Evolutionary conservation across 176 grass and related monocot species (phyloP), one percentile per base, ranked within the genome.

Genomic region (Elymus sibiricus): DNA sequence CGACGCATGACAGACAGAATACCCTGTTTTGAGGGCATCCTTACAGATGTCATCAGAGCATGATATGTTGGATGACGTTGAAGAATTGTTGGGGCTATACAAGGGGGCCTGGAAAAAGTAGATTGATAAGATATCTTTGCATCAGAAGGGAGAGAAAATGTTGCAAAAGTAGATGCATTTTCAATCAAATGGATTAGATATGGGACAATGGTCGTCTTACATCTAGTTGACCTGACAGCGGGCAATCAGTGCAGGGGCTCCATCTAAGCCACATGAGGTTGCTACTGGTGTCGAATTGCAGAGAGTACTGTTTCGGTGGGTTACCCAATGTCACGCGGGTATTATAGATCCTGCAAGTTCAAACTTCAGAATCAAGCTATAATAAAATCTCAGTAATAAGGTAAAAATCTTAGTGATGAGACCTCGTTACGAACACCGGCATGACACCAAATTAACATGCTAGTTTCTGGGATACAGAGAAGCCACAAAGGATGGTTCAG

Each of bases 21-120:
- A 85, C 38, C 95, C 93, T 78, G 79, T 88, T 86, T 90, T 83
- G 34, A 93, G 82, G 60, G 92, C 95, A 65, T 87, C 39, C 55
- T 87, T 88, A 64, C 95, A 98, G 73, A 69, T 83, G 81, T 98
- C 82, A 84, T 98, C 91, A 2, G 90, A 80, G 55, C 95, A 98
- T 42, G 82, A 27, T 74, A 98, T 88, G 65, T 58, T 86, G n/a
- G 89, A 93, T 3, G 93, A 77, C 31, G 95, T 91, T 39, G 84
- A 89, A 78, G 95, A 98, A 56, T 65, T 44, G 6, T 85, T 93
- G 25, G 95, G 90, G 37, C 86, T 86, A 79, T 91, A 98, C 89
- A 95, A 82, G 62, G 72, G 78, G 80, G 91, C 93, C 95, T 98
- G 83, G 77, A 43, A 55, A 22, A 81, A 69, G 26, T 61, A 58